A percentile compares a stretch with the other conserved stretches of the same genome.
Evolutionary conservation across 2,329 filamentous ascomycete genomes (phyloP).

Genomic region (Colletotrichum sp.): DNA sequence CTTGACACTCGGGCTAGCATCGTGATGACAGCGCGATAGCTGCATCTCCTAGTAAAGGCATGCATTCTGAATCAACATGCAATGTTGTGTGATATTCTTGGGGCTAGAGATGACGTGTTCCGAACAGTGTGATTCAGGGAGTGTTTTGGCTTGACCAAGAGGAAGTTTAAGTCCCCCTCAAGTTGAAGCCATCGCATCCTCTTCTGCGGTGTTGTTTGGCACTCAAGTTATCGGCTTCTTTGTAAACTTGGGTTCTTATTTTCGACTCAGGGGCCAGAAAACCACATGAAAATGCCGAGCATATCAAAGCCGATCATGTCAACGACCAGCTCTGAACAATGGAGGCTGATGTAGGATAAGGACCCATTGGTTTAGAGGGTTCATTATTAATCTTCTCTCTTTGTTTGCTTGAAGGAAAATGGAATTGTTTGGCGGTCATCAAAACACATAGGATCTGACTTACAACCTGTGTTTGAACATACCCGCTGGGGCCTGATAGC

Average conservation of each 20-base stretch:
- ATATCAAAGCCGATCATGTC: neutral
- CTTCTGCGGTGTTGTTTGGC: neutral
- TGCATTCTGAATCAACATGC: neutral
- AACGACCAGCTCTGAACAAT: neutral
- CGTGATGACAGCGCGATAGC: neutral
- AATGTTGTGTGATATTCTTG: neutral
- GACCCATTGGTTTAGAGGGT: neutral
- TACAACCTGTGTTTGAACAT: neutral
- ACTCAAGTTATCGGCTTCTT: neutral
- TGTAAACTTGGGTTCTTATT: neutral
- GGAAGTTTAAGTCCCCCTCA: neutral
- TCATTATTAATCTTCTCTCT: neutral
- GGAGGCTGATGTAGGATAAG: neutral
- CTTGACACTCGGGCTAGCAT: neutral
- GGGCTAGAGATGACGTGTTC: neutral
- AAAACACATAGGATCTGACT: neutral
- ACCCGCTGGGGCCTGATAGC: neutral
- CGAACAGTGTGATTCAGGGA: neutral
- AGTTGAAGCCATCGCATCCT: neutral
- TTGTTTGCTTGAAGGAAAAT: neutral
- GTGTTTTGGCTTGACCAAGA: neutral
- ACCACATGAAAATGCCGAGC: neutral
- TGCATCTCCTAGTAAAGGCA: neutral
- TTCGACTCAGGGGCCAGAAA: neutral
- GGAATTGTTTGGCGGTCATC: neutral